Conservation (phyloP, 805 yeast genomes). For the Ogataea neopini region DNA sequence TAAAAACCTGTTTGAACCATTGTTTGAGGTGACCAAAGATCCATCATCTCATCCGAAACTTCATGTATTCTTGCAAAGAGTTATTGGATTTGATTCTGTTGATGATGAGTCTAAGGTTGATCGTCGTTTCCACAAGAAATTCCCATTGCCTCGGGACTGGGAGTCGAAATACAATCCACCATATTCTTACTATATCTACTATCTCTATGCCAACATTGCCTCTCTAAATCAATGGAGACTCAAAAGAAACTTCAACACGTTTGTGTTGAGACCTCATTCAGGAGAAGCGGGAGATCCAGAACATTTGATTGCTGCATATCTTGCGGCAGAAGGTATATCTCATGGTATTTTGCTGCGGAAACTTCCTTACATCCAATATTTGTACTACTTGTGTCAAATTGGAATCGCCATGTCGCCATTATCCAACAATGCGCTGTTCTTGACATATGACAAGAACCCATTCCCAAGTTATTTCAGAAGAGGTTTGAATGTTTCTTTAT, state of each 20-base stretch:
- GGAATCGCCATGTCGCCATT: conserved; percentile 99
- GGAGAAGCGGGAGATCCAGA: conserved; percentile 99
- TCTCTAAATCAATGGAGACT: conserved; percentile 84
- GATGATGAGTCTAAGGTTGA: conserved; percentile 97
- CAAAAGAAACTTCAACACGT: conserved; percentile 75
- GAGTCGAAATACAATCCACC: conserved; percentile 82
- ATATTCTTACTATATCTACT: conserved; percentile 92
- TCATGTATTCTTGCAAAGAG: conserved; percentile 85
- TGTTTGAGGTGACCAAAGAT: conserved; percentile 84
- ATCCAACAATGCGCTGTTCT: conserved; percentile 92
- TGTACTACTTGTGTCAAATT: conserved; percentile 90
- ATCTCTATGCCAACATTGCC: conserved; percentile 82
- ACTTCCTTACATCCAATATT: conserved; percentile 91
- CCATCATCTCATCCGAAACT: conserved; percentile 91
- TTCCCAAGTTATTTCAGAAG: conserved; percentile 87
- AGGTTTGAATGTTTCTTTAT: conserved; percentile 90
- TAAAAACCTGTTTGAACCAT: conserved; percentile 78
- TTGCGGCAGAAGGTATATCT: conserved; percentile 88
- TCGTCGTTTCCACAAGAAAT: conserved; percentile 76
- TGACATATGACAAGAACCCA: conserved; percentile 97
- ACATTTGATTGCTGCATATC: conserved; percentile 85
- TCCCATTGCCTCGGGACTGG: conserved; percentile 88
- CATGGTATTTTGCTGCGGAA: conserved; percentile 94
- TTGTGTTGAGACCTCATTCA: conserved; percentile 95
- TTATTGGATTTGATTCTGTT: conserved; percentile 96